A percentile compares a stretch with the other conserved stretches of the same genome.
phyloP scores from a whole-genome alignment of 2,329 filamentous ascomycete species.

The Lachnellula suecica region DNA sequence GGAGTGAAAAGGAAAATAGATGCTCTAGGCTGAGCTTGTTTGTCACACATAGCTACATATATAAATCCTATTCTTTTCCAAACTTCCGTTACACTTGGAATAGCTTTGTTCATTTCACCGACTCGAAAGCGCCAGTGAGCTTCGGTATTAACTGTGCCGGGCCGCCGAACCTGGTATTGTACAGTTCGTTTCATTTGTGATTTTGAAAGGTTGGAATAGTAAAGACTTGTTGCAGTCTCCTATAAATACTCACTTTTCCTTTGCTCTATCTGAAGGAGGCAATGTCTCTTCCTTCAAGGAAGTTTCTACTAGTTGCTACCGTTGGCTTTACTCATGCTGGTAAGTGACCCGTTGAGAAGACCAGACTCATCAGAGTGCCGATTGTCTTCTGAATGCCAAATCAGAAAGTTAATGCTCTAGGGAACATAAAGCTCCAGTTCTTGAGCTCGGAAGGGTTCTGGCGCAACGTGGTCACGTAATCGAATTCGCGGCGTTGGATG shows the following conservation, averaged over 20 bases:
- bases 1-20: background rate
- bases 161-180: too few relatives aligned
- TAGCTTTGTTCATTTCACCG: too few relatives aligned
- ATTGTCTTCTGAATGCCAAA: too few relatives aligned
- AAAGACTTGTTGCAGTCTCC: background rate
- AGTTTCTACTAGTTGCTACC: background rate
- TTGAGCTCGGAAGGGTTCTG: conserved; percentile 37
- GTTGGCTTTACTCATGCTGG: conserved; percentile 1
- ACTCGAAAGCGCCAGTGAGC: too few relatives aligned
- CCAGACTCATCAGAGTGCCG: background rate
- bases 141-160: too few relatives aligned
- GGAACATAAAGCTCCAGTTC: conserved; percentile 38
- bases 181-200: too few relatives aligned
- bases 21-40: background rate
- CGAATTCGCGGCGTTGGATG: conserved; percentile 39
- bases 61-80: background rate
- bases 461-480: conserved; percentile 36
- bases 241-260: background rate
- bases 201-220: background rate
- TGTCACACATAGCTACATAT: background rate
- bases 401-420: too few relatives aligned
- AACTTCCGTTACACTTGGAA: background rate
- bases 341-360: background rate
- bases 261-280: background rate
- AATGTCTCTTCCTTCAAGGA: background rate